These are phyloP conservation scores for Lactarius quietus DNA, from an alignment of 768 basidiomycete genomes.

Conservation along the genomic window DNA sequence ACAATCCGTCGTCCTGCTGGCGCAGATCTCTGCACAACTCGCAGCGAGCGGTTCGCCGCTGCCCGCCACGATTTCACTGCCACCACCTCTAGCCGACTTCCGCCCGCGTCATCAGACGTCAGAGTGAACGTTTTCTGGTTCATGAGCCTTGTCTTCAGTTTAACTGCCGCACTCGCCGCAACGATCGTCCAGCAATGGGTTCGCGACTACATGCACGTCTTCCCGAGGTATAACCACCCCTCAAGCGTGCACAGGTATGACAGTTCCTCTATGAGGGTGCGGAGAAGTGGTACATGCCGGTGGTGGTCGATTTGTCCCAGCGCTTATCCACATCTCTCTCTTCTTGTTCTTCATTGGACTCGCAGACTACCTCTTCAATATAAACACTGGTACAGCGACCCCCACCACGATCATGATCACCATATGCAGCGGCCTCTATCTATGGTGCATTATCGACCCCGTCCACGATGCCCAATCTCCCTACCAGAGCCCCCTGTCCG, in stretches of 20 bases:
- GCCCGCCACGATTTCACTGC: background rate
- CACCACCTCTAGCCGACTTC: conserved; percentile 5
- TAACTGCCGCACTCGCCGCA: conserved; percentile 41
- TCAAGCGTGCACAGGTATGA: conserved; percentile 40
- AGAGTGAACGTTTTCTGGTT: conserved; percentile 45
- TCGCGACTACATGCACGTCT: conserved; percentile 25
- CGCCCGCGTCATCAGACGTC: conserved; percentile 32
- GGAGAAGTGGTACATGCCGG: conserved; percentile 39
- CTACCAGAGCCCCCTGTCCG: conserved; percentile 16
- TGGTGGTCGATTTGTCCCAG: conserved; percentile 43
- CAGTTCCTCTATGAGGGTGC: conserved; percentile 38
- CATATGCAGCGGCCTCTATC: conserved; percentile 14
- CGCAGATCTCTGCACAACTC: conserved; percentile 16
- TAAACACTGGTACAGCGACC: conserved; percentile 19
- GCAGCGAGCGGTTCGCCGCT: conserved; percentile 4
- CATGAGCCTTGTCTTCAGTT: conserved; percentile 35
- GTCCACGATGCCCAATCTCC: conserved; percentile 12
- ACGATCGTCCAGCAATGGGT: conserved; percentile 32
- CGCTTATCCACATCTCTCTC: conserved; percentile 34
- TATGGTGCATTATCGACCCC: conserved; percentile 17
- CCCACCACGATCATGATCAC: conserved; percentile 8
- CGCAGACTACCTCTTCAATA: conserved; percentile 41
- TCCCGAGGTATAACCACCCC: conserved; percentile 31
- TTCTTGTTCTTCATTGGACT: conserved; percentile 46
- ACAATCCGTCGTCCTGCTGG: conserved; percentile 11